Evolutionary conservation across 2,329 filamentous ascomycete species (phyloP), one percentile per base, ranked within the genome.

Genomic region (Sporothrix sp.): DNA sequence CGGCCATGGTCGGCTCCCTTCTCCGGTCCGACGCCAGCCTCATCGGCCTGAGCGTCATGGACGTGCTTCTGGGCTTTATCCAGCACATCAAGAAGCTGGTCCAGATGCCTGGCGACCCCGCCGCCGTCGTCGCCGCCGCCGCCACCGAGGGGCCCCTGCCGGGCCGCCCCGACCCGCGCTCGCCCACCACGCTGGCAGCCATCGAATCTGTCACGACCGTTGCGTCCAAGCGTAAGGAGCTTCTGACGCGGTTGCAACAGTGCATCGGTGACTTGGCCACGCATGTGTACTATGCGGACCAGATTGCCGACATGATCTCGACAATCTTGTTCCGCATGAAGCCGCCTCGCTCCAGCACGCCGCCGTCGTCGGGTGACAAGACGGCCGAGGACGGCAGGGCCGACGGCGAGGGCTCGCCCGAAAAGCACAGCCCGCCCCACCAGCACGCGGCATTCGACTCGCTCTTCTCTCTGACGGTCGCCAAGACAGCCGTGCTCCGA

Each of bases 251-350:
- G 28, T 75, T 97, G 14, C 84, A 93, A 63, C 75, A 79, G 58
- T 95, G 87, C 66, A 89, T 96, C 54, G 88, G 88, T n/a, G 81
- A 90, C 63, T 72, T 98, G 25, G 89, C 90, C 2, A 95, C 87
- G 1, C 93, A 98, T 62, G 83, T 96, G 28, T 98, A 98, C 70
- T 98, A 98, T 64, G 87, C 87, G 2, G 91, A 97, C 59, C 93
- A 98, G 66, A 87, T 97, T 50, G 82, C 86, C 1, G 93, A 98
- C 66, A 96, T 97, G 88, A 81, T 96, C 47, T 78, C 82, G 18
- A 81, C 87, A 1, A 83, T 97, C 39, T 70, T 97, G 14, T 70
- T 78, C 27, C 83, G 88, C 18, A 73, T 97, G 27, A 93, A 86
- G 65, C 87, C 89, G 3, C 65, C 69, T 2, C 68, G 67, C 33